Percentiles rank a stretch among this genome's conserved stretches.
Conservation (phyloP, 2,329 filamentous ascomycete genomes). For the Beauveria sp. region DNA sequence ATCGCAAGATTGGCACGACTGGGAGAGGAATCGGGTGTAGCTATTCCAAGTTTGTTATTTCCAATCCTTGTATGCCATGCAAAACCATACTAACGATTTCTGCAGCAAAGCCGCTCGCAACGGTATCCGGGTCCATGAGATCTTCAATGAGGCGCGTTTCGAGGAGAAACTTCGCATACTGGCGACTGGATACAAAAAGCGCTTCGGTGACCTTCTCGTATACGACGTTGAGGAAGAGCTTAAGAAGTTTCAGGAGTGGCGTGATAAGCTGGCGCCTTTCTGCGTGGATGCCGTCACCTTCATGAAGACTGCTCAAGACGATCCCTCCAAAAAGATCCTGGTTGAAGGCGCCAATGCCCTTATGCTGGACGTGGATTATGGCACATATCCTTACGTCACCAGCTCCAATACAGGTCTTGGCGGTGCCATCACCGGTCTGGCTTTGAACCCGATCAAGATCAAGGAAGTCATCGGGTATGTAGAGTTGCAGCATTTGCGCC, state of each 20-base stretch:
- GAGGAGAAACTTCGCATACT: conserved; percentile 58
- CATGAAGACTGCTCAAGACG: conserved; percentile 52
- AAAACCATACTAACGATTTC: neutral
- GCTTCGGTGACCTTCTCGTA: conserved; percentile 58
- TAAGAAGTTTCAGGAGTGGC: conserved; percentile 49
- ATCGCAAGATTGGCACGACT: conserved; percentile 25
- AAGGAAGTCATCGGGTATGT: conserved; percentile 45
- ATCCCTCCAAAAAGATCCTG: conserved; percentile 47
- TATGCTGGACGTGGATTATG: conserved; percentile 59
- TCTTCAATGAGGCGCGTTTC: conserved; percentile 60
- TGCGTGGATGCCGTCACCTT: conserved; percentile 61
- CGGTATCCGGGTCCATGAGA: conserved; percentile 59
- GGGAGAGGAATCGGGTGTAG: conserved; percentile 30
- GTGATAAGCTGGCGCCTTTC: conserved; percentile 48
- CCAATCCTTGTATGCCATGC: neutral
- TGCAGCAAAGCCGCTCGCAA: conserved; percentile 34
- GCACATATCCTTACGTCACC: conserved; percentile 22
- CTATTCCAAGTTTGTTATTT: conserved; percentile 15
- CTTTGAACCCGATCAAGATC: conserved; percentile 53
- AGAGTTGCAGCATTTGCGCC: neutral
- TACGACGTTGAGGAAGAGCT: conserved; percentile 67
- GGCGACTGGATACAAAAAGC: conserved; percentile 52
- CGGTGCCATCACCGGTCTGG: conserved; percentile 56
- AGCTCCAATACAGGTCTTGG: conserved; percentile 12
- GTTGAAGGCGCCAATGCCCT: conserved; percentile 57